Evolutionary conservation across 345 rosid genomes (phyloP).

Genomic region (Aurinia saxatilis): DNA sequence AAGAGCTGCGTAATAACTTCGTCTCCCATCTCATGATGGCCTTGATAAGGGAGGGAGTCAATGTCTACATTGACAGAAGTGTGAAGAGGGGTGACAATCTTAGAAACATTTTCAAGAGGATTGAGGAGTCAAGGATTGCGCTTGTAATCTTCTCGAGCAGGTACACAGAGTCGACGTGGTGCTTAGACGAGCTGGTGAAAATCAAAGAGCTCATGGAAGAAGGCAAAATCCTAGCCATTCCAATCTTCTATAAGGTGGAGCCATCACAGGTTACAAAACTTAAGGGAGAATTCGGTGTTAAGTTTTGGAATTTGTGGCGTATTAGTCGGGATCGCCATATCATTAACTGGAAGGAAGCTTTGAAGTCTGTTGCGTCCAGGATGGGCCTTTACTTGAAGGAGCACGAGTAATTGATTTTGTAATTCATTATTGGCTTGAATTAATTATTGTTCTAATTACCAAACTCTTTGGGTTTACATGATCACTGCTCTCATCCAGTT

Average conservation of each 20-base stretch:
- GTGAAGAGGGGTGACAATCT: constrained; percentile 2
- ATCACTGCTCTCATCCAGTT: too few species aligned
- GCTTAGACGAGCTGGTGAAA: constrained; percentile 5
- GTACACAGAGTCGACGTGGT: constrained; percentile 1
- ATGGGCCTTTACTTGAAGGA: too few species aligned
- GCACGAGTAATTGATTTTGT: too few species aligned
- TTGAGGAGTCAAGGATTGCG: constrained; percentile 7
- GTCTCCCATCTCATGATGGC: not conserved
- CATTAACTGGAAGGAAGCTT: too few species aligned
- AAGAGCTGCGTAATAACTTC: constrained; percentile 3
- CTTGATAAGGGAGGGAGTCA: not conserved
- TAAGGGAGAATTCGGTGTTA: too few species aligned
- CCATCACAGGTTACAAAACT: too few species aligned
- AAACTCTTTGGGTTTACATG: too few species aligned
- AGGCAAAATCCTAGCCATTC: constrained; percentile 1
- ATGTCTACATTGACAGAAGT: constrained; percentile 7
- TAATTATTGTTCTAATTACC: too few species aligned
- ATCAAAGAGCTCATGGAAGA: not conserved
- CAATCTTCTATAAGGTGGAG: constrained; percentile 11
- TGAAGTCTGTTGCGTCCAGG: too few species aligned
- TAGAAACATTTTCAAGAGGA: not conserved
- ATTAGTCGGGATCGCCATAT: too few species aligned
- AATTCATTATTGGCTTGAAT: too few species aligned
- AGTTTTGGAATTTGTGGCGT: too few species aligned
- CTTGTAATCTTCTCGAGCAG: constrained; percentile 2